Conservation (phyloP, 106 monocot species). For the Gastrodia elata region DNA sequence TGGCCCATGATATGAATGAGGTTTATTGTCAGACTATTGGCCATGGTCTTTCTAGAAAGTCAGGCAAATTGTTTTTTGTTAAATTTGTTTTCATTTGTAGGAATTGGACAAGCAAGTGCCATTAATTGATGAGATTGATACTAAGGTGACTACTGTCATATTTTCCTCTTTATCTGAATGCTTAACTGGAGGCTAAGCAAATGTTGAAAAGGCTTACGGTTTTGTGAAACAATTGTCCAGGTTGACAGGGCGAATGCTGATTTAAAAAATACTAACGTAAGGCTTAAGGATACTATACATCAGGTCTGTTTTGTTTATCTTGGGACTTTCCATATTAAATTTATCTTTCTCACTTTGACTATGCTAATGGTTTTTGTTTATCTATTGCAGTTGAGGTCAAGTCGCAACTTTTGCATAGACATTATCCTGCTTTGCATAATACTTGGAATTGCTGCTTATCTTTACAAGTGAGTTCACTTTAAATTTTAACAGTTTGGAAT, state of each 20-base stretch:
- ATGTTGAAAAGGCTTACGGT: neutral
- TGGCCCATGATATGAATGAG: constrained; percentile 99
- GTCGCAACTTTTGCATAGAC: constrained; percentile 90
- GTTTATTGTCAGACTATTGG: constrained; percentile 18
- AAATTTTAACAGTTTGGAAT: neutral
- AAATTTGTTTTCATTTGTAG: constrained; percentile 18
- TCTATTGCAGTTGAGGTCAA: constrained; percentile 68
- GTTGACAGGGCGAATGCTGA: constrained; percentile 71
- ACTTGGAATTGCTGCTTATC: constrained; percentile 85
- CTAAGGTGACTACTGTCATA: constrained; percentile 14
- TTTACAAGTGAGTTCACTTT: constrained; percentile 64
- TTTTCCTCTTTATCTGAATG: neutral
- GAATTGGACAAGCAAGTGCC: constrained; percentile 98
- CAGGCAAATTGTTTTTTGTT: neutral
- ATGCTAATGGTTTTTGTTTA: constrained; percentile 3
- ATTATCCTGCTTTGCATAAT: constrained; percentile 84
- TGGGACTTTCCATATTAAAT: neutral
- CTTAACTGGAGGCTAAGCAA: neutral
- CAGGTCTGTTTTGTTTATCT: constrained; percentile 32
- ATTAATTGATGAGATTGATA: constrained; percentile 94
- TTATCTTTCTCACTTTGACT: neutral
- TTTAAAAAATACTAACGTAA: constrained; percentile 93
- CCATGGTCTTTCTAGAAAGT: neutral
- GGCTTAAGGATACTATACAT: constrained; percentile 83
- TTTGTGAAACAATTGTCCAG: constrained; percentile 16